Base-by-base conservation (phyloP, 2,329 filamentous ascomycete species). In the Trichoderma koningiopsis region DNA sequence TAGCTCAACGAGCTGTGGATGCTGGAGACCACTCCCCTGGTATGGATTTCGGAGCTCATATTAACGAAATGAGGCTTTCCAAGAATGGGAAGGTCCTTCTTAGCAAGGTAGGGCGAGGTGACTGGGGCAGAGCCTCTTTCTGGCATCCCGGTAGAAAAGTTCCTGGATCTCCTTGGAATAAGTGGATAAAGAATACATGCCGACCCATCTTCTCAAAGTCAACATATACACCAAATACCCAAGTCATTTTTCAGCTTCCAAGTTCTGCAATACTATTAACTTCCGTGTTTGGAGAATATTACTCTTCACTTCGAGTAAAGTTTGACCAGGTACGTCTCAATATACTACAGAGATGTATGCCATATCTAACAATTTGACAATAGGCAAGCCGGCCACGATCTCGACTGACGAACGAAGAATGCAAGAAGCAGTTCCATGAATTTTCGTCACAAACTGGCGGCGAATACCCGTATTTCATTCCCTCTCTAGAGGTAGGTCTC, bases 11-110 rank as follows among this genome's bases (percentile, higher is more conserved):
- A 35, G 40, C 59, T 22, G 69, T 63, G 27, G 31, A 65, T 19
- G 29, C 47, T 19, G 55, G 61, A 31, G 64, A 64, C 13, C 35
- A 14, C 27, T 27, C 71, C 1, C 73, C 71, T 0, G 72, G 67
- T 13, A 52, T 56, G 6, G 75, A 76, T 22, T 76, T 73, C 56
- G 72, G 73, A n/a, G 68, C 73, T 14, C 72, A 68, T 19, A 63
- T 71, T 14, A 62, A 68, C 14, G 72, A 75, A 47, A 71, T 75
- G 3, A 72, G 69, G 11, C 68, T 71, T 27, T 72, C 71, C 37
- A 64, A 62, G 14, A 65, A 72, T 57, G 71, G 24, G 13, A 37
- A 37, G 13, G 35, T 14, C 13, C 35, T 37, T 37, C 35, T 37
- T 4, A 69, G 59, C n/a, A 69, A 58, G 29, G 47, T 68, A 56